Base-by-base conservation (phyloP, 176 grass and related monocot species). In the Triticum turgidum region DNA sequence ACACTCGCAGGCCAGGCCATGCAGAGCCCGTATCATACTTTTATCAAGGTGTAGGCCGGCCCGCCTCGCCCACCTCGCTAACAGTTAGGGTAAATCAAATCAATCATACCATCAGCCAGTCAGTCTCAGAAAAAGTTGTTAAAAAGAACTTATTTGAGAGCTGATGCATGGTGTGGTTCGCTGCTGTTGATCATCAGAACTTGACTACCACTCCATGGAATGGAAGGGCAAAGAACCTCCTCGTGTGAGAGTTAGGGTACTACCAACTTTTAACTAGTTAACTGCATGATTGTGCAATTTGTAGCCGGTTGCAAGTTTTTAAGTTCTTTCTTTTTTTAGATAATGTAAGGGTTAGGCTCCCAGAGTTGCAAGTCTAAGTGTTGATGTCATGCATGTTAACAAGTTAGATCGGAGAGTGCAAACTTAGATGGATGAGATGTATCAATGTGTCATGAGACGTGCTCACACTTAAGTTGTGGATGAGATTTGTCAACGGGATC, bases 131-230 rank as follows among this genome's bases (percentile, higher is more conserved):
- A 30, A 30, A 30, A 30, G 29, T 30, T 30, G 29, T 44, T 44
- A 3, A 44, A 11, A 44, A 0, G 11, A 12, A 3, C 44, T 45
- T 45, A 45, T 45, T 11, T 45, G 2, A 11, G 11, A 51, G 5
- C 47, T 51, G 47, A 13, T 51, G 47, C 13, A 51, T 51, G 47
- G 13, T 51, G 47, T 51, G 11, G 13, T 51, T 51, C 13, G 47
- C 1, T 51, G 13, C 13, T 51, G 47, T 51, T 51, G 47, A 51
- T 51, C 47, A 5, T 4, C 12, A 51, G 13, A 5, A 51, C 47
- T 15, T 51, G 47, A 25, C 80, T 83, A 83, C 84, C 64, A 44
- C 79, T 79, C 80, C 84, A 83, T 80, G 75, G 13, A 64, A 66
- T 17, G 71, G 71, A 81, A 64, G 66, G 79, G 58, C 74, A 83